Evolutionary conservation across 164 flowering plant genomes (phyloP), one percentile per base, ranked within the genome.

Genomic region (Piper betle): DNA sequence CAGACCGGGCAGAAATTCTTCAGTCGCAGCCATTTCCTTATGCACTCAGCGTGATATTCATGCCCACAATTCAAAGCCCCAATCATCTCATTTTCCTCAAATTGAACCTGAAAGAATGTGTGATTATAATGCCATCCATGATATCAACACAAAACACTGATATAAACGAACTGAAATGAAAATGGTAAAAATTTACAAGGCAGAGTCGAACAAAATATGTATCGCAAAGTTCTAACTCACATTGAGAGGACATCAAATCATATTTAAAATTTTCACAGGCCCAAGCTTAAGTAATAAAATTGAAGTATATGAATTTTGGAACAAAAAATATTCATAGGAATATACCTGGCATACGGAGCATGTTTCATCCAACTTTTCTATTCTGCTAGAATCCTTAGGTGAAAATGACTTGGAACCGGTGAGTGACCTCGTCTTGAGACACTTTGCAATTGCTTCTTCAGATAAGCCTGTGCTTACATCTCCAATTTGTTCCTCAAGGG

Each of bases 1-100:
- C 99, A 93, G 62, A 93, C 74, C 39, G 99, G 97, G 67, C 97
- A 93, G 3, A 78, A 77, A 54, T 90, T 93, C 80, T 88, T 93
- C 71, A 84, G 62, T 38, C 68, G 65, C 73, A 93, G 64, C 99
- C 99, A 93, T 64, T 84, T 78, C 69, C 70, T 82, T 68, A 93
- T 69, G 80, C 97, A 93, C 15, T 72, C 81, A 4, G 72, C 84
- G 68, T 90, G 97, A 63, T 86, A 93, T 37, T 93, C 89, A 52
- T 90, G 97, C 37, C 91, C 87, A 60, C 99, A 93, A 16, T 81
- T 79, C 9, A 93, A 83, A 20, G 53, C 74, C 56, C 89, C 96
- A 41, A 88, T 63, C 60, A 53, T 67, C 46, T 84, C 92, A 33
- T 66, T 56, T 62, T 74, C 67, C 67, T 72, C 71, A 62, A 74